Conservation (phyloP, 208 protist species). For the Leishmania tarentolae region DNA sequence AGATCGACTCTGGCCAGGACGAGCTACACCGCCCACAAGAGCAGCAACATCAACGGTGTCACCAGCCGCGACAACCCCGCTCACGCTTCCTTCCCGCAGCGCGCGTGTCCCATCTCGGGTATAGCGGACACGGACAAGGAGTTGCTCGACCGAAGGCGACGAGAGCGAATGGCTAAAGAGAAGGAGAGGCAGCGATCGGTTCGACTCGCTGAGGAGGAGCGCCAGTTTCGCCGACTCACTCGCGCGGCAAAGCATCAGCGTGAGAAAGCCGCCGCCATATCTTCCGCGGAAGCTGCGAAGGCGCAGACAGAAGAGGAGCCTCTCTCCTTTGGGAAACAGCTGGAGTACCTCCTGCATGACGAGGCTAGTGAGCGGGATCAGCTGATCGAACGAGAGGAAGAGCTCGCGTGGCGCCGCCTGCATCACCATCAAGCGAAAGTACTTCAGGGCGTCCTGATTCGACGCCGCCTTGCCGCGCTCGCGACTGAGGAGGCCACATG, state of each 20-base stretch:
- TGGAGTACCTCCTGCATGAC: slow-evolving; percentile 33
- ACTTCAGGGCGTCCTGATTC: slow-evolving; percentile 11
- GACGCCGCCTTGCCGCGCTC: slow-evolving; percentile 14
- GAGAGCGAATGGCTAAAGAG: slow-evolving; percentile 28
- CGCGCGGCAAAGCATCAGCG: slow-evolving; percentile 16
- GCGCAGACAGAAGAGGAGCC: not conserved
- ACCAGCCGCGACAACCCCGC: not conserved
- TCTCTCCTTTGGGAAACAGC: not conserved
- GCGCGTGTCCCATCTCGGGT: not conserved
- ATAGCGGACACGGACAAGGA: slow-evolving; percentile 27
- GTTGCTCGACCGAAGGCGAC: slow-evolving; percentile 31
- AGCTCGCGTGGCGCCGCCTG: slow-evolving; percentile 50
- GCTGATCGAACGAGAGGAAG: slow-evolving; percentile 62
- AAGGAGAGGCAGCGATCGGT: slow-evolving; percentile 26
- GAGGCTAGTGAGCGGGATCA: slow-evolving; percentile 64
- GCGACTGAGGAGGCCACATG: slow-evolving; percentile 20
- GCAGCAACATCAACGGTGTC: slow-evolving; percentile 3
- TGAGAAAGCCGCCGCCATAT: slow-evolving; percentile 12
- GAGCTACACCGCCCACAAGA: not conserved
- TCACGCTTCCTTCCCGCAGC: not conserved
- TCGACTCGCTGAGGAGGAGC: slow-evolving; percentile 36
- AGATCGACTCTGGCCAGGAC: not conserved
- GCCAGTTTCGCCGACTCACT: slow-evolving; percentile 28
- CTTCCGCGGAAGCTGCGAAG: not conserved
- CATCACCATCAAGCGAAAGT: slow-evolving; percentile 31